Evolutionary conservation across 2,329 filamentous ascomycete genomes (phyloP).

Genomic region (Trichoderma atroviride): DNA sequence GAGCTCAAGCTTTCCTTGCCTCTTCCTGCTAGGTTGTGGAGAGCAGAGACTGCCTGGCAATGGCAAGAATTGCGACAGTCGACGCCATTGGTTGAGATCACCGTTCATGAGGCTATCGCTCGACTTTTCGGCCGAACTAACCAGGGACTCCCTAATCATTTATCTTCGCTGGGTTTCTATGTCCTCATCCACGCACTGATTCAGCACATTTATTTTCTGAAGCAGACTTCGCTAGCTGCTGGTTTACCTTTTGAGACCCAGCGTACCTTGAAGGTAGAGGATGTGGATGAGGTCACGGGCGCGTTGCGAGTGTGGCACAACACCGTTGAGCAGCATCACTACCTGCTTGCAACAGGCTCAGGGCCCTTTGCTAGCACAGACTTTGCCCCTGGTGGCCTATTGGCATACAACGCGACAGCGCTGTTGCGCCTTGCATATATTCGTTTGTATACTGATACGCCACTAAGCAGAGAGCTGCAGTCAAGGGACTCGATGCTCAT

Average conservation of each 20-base stretch:
- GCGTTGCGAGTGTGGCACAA: constrained; percentile 61
- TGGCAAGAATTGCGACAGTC: constrained; percentile 61
- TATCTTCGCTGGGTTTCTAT: constrained; percentile 68
- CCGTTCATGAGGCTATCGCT: constrained; percentile 60
- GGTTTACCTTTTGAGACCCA: constrained; percentile 54
- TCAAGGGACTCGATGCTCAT: constrained; percentile 65
- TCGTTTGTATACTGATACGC: constrained; percentile 66
- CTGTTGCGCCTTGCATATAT: constrained; percentile 65
- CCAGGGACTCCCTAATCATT: constrained; percentile 51
- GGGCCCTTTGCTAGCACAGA: constrained; percentile 52
- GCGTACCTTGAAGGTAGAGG: constrained; percentile 54
- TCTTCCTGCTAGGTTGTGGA: constrained; percentile 58
- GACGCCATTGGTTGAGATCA: constrained; percentile 54
- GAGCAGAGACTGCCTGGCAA: constrained; percentile 59
- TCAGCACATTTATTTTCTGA: constrained; percentile 71
- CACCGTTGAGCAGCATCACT: constrained; percentile 59
- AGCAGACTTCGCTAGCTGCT: constrained; percentile 60
- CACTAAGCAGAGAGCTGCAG: constrained; percentile 63
- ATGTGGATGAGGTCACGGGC: constrained; percentile 59
- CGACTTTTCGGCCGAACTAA: constrained; percentile 56
- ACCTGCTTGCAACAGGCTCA: constrained; percentile 53
- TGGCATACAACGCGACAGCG: constrained; percentile 68
- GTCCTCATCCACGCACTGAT: constrained; percentile 72
- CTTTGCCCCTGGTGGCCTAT: constrained; percentile 57
- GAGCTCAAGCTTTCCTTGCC: constrained; percentile 61